A percentile compares a stretch with the other conserved stretches of the same genome.
phyloP scores from a whole-genome alignment of 108 stramenopile genomes.

The Conticribra weissflogii region DNA sequence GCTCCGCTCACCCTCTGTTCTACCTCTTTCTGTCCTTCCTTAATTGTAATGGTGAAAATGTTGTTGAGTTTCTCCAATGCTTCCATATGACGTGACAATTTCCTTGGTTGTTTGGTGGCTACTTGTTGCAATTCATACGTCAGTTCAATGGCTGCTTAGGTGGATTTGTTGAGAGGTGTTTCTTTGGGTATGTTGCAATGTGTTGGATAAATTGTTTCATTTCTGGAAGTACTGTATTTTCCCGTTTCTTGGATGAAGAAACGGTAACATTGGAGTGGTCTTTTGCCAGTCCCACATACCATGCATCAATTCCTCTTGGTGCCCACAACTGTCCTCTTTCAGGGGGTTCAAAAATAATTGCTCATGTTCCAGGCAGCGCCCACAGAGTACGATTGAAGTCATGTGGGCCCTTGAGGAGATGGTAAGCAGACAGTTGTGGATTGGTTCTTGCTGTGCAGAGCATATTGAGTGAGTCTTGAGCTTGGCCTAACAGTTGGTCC shows the following conservation, averaged over 20 bases:
- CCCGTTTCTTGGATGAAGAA: constrained; percentile 36
- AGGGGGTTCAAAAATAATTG: constrained; percentile 18
- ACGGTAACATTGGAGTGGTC: constrained; percentile 50
- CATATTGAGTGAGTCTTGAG: neutral
- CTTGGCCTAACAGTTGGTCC: constrained; percentile 7
- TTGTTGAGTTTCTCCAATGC: no score
- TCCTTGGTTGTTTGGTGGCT: no score
- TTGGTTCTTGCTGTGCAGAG: constrained; percentile 31
- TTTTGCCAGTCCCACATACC: constrained; percentile 55
- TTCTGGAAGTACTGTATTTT: constrained; percentile 24
- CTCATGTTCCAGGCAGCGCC: constrained; percentile 17
- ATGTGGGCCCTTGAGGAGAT: constrained; percentile 21
- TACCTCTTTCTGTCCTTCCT: neutral
- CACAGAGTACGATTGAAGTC: neutral
- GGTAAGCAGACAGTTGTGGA: constrained; percentile 30
- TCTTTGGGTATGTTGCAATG: no score
- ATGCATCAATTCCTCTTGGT: constrained; percentile 37
- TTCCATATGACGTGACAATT: no score
- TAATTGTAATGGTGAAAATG: neutral
- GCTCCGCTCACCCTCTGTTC: constrained; percentile 6
- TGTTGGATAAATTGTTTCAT: neutral
- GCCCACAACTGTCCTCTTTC: constrained; percentile 34
- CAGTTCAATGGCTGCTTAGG: no score
- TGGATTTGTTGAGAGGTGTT: no score
- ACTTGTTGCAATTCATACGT: no score